Base-by-base conservation (phyloP, 1,284 basidiomycete genomes). In the Irpex sp. region DNA sequence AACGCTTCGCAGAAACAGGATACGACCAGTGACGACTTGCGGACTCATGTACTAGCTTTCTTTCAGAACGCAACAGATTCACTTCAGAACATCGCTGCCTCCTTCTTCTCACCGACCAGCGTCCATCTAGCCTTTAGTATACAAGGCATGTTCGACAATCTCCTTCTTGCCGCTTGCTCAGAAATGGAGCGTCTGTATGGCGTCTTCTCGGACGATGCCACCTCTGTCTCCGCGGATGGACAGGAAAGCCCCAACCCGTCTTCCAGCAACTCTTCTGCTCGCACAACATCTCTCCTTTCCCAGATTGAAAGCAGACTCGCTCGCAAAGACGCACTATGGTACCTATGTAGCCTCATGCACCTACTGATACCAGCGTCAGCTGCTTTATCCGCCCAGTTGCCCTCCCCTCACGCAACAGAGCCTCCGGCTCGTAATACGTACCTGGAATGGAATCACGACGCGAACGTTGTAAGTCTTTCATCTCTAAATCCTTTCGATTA, bases 281-380 rank as follows among this genome's bases (percentile, higher is more conserved):
- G 31, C 31, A 33, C 31, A 33, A 33, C 31, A n/a, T 46, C 43
- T 15, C 43, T 46, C n/a, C 11, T 46, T 11, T 11, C 59, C 31
- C 67, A 67, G 49, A 75, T 78, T 58, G 67, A 79, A 62, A 68
- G 70, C 62, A 73, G 70, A 55, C 74, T 86, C 37, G 80, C 78
- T 43, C 75, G 75, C 49, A 85, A 85, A 68, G 85, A 86, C 66
- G 68, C 81, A 37, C 61, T 81, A 19, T 85, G 83, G 82, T 86
- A 83, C 71, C 74, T 86, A 35, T 85, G 83, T 66, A 77, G 76
- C 35, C 67, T 78, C 31, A 70, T 81, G 21, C 77, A 78, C 61
- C 63, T 75, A 50, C 61, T 81, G 46, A 71, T 80, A 58, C 54
- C 58, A 9, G 49, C 49, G 0, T 51, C 49, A 19, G 21, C 49